Evolutionary conservation across 1,284 basidiomycete genomes (phyloP).

Genomic region (Wolfiporia cocos): DNA sequence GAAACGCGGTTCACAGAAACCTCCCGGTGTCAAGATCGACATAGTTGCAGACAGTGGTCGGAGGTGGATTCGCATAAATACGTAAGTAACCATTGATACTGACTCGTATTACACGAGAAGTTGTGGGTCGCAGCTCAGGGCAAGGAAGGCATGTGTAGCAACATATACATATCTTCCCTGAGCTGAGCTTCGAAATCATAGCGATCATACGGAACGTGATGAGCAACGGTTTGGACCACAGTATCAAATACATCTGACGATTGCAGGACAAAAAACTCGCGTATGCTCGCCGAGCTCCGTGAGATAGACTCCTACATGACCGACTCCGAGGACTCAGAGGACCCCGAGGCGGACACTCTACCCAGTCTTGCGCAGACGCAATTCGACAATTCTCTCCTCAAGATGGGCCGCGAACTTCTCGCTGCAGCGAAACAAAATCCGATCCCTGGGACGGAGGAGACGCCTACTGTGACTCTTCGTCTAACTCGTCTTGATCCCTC

Average conservation of each 20-base stretch:
- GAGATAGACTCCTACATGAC: slow-evolving; percentile 79
- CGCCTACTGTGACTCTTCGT: slow-evolving; percentile 48
- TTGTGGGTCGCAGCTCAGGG: too few species aligned
- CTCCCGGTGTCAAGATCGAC: slow-evolving; percentile 67
- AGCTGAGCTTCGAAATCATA: too few species aligned
- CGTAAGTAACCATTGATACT: slow-evolving; percentile 43
- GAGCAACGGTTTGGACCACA: too few species aligned
- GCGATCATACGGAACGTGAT: too few species aligned
- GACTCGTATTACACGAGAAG: too few species aligned
- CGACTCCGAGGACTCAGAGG: slow-evolving; percentile 50
- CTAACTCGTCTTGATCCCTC: slow-evolving; percentile 62
- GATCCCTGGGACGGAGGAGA: slow-evolving; percentile 22
- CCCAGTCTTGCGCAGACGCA: slow-evolving; percentile 40
- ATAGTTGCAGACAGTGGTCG: slow-evolving; percentile 69
- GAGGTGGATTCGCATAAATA: slow-evolving; percentile 79
- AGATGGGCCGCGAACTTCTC: slow-evolving; percentile 56
- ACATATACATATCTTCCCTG: too few species aligned
- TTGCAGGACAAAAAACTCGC: slow-evolving; percentile 64
- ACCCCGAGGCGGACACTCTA: slow-evolving; percentile 23
- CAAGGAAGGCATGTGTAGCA: too few species aligned
- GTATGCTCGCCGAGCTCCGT: slow-evolving; percentile 72
- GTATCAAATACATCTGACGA: too few species aligned
- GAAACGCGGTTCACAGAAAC: slow-evolving; percentile 23
- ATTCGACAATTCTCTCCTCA: slow-evolving; percentile 67
- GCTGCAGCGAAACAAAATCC: slow-evolving; percentile 54